Conservation (phyloP, 768 basidiomycete genomes). For the Termitomyces heimii region DNA sequence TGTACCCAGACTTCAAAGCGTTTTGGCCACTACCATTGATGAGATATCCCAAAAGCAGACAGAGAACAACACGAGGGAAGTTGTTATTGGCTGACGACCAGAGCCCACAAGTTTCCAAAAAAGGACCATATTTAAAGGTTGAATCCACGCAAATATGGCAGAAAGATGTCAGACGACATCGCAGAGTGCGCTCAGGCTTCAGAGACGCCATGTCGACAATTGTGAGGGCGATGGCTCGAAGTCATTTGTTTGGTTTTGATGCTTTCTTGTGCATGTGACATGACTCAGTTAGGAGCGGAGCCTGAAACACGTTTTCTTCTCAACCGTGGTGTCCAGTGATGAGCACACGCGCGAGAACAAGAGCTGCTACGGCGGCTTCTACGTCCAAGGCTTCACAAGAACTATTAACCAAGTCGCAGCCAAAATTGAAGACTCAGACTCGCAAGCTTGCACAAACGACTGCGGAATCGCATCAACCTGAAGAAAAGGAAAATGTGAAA, state of each 20-base stretch:
- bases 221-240: too few relatives aligned
- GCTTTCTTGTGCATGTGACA: conserved; percentile 6
- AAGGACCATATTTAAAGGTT: too few relatives aligned
- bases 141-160: too few relatives aligned
- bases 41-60: conserved; percentile 1
- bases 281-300: conserved; percentile 13
- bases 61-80: neutral
- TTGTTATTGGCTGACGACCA: too few relatives aligned
- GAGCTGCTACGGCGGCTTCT: conserved; percentile 23
- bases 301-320: conserved; percentile 10
- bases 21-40: neutral
- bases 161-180: neutral
- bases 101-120: too few relatives aligned
- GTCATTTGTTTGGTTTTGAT: neutral
- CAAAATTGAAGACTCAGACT: conserved; percentile 11
- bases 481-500: conserved; percentile 24
- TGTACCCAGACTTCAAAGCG: neutral
- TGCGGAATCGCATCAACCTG: conserved; percentile 13
- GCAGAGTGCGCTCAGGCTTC: neutral
- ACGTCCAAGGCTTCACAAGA: conserved; percentile 10
- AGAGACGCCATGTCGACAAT: neutral
- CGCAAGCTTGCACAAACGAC: conserved; percentile 10
- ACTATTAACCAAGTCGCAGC: conserved; percentile 9
- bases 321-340: conserved; percentile 18
- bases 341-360: conserved; percentile 42